Evolutionary conservation across 352 stramenopile genomes (phyloP), one percentile per base, ranked within the genome.

Genomic region (Phytophthora capsici): DNA sequence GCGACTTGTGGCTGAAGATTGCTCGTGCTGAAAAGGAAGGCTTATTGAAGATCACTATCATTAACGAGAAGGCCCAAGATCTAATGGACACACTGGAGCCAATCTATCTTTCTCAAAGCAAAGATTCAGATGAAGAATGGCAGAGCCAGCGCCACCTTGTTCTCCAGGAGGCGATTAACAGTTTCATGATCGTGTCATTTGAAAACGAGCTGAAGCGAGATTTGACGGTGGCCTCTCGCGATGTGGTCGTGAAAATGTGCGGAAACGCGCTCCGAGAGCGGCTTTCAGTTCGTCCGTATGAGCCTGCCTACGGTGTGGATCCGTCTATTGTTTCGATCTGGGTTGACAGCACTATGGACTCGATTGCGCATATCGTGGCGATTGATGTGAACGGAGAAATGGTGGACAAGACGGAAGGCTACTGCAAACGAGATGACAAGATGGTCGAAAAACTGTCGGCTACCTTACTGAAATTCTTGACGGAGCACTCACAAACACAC

Each of bases 281-380:
- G 3, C 54, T 96, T 13, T 80, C 71, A 12, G 88, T 95, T 13
- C 81, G 88, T 28, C 88, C 88, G 0, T 96, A 90, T 41, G 88
- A 95, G 48, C 76, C 86, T 19, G 76, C 86, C 25, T 86, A 96
- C 53, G 84, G 84, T 0, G 66, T 81, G 6, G 88, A 96, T 44
- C 86, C 88, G 10, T 91, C 82, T 40, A 88, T 96, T 49, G 83
- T 96, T 44, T 94, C 86, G 14, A 95, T 96, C 54, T 96, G 86
- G 86, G 84, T 96, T 41, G 88, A 96, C 52, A 82, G 74, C 50
- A 81, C 64, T 25, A 84, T 87, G 49, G 80, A 95, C 44, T 84
- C 86, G 20, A 89, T 96, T 40, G 88, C 86, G 38, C 81, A 95
- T 51, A 89, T 95, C 50, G 86, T 94, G 26, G 88, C 88, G 43